Evolutionary conservation across 2,329 filamentous ascomycete genomes (phyloP).

Genomic region (Colletotrichum sp.): DNA sequence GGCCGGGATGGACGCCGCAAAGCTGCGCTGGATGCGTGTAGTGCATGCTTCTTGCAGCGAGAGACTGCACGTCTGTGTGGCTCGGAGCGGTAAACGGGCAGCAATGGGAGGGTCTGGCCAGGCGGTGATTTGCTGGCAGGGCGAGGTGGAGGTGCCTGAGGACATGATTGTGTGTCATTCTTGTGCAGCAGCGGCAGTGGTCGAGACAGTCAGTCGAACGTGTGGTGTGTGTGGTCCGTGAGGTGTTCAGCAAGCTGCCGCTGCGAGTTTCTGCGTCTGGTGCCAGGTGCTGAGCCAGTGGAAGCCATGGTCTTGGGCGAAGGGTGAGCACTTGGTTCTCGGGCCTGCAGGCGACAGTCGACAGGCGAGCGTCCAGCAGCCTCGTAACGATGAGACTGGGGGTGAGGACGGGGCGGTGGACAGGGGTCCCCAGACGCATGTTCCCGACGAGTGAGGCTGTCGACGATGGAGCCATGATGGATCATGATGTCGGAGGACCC

Average conservation of each 20-base stretch:
- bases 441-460: conserved; percentile 38
- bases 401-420: background rate
- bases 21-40: conserved; percentile 15
- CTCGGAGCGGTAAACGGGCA: conserved; percentile 17
- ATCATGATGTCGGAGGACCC: conserved; percentile 15
- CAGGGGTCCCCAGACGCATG: conserved; percentile 28
- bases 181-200: background rate
- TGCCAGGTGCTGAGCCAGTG: background rate
- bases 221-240: background rate
- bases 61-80: conserved; percentile 14
- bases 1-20: conserved; percentile 2
- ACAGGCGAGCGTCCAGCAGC: conserved; percentile 27
- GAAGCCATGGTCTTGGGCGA: background rate
- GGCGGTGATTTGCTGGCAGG: conserved; percentile 13
- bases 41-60: conserved; percentile 8
- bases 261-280: background rate
- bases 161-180: background rate
- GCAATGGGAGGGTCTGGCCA: conserved; percentile 4
- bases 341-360: conserved; percentile 5
- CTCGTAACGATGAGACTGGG: conserved; percentile 30
- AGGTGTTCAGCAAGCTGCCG: background rate
- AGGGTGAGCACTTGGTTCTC: background rate
- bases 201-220: background rate
- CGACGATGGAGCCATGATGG: conserved; percentile 23
- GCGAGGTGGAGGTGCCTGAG: conserved; percentile 21